phyloP scores from a whole-genome alignment of 805 yeast genomes.

The Millerozyma acaciae region DNA sequence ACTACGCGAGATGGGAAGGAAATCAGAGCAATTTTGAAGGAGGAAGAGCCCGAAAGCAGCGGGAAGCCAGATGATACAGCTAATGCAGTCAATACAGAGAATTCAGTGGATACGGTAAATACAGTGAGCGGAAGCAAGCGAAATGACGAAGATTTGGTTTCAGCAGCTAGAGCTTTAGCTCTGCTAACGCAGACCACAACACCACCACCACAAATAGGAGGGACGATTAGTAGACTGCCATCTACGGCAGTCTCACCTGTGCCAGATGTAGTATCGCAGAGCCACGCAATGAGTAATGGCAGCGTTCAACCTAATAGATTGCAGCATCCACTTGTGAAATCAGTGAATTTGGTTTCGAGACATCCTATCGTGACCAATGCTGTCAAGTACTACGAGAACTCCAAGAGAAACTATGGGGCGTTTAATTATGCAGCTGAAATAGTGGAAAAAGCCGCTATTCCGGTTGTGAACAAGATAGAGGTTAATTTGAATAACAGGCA shows the following conservation, averaged over 20 bases:
- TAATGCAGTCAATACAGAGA: too few species aligned
- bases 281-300: conserved; percentile 3
- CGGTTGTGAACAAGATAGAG: conserved; percentile 49
- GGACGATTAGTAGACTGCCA: background rate
- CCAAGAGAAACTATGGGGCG: conserved; percentile 44
- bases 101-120: too few species aligned
- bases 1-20: too few species aligned
- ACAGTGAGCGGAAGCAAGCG: background rate
- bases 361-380: conserved; percentile 47
- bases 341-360: conserved; percentile 33
- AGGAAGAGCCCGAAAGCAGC: too few species aligned
- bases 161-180: conserved; percentile 42
- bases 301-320: background rate
- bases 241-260: conserved; percentile 9
- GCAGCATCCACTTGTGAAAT: conserved; percentile 36
- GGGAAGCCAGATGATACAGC: too few species aligned
- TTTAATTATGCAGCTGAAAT: conserved; percentile 60
- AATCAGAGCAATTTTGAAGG: too few species aligned
- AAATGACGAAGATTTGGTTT: conserved; percentile 24
- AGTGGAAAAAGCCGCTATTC: conserved; percentile 53
- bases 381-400: conserved; percentile 44
- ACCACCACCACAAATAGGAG: conserved; percentile 10
- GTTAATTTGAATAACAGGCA: conserved; percentile 41
- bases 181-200: conserved; percentile 25
- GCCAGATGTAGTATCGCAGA: conserved; percentile 2